Evolutionary conservation across 805 yeast genomes (phyloP).

Genomic region (Candida oleophila): DNA sequence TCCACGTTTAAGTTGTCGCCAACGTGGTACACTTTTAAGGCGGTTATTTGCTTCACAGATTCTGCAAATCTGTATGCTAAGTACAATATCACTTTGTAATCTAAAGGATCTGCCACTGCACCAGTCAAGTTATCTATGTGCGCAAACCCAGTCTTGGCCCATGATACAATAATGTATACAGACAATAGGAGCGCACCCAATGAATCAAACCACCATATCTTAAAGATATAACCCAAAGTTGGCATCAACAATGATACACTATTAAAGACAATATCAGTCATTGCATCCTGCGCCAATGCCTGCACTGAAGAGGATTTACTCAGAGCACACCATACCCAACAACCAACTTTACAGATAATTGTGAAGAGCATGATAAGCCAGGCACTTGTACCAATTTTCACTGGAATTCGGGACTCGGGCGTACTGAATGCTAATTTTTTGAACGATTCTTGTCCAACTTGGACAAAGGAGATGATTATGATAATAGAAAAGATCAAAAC

Average conservation of each 20-base stretch:
- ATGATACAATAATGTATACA: constrained; percentile 57
- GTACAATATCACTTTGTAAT: constrained; percentile 66
- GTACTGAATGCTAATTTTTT: constrained; percentile 41
- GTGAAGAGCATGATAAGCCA: constrained; percentile 62
- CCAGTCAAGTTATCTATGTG: constrained; percentile 78
- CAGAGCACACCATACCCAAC: constrained; percentile 63
- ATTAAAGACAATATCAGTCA: constrained; percentile 75
- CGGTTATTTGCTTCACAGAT: constrained; percentile 60
- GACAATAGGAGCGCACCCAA: constrained; percentile 68
- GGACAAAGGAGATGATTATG: constrained; percentile 68
- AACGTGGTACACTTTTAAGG: constrained; percentile 70
- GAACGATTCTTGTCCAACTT: constrained; percentile 66
- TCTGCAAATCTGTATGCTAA: constrained; percentile 69
- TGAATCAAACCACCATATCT: constrained; percentile 73
- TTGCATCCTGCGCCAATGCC: constrained; percentile 81
- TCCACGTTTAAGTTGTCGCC: constrained; percentile 78
- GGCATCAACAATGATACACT: constrained; percentile 72
- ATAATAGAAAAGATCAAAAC: constrained; percentile 70
- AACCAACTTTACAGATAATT: constrained; percentile 54
- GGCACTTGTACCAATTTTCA: constrained; percentile 50
- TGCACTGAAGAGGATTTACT: constrained; percentile 66
- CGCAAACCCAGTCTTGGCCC: constrained; percentile 65
- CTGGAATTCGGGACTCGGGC: constrained; percentile 36
- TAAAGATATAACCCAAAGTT: constrained; percentile 48
- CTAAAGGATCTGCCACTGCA: constrained; percentile 60